A percentile compares a stretch with the other conserved stretches of the same genome.
Evolutionary conservation across 192 early-diverging fungal genomes (phyloP).

Genomic region (Coemansia sp.): DNA sequence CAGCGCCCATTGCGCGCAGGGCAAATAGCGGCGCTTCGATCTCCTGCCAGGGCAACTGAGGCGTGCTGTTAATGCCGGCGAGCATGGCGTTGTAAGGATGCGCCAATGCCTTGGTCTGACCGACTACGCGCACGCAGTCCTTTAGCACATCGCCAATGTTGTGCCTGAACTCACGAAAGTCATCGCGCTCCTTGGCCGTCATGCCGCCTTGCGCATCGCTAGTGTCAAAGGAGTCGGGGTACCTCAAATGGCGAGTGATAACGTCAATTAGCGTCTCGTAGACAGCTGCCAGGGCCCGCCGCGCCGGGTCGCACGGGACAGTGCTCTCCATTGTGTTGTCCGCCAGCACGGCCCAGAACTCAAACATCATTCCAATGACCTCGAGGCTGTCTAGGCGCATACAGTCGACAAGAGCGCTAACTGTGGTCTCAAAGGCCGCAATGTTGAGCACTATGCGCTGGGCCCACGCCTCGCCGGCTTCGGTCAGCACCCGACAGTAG

Average conservation of each 20-base stretch:
- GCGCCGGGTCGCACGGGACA: constrained; percentile 53
- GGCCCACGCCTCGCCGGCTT: constrained; percentile 88
- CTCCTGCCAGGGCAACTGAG: constrained; percentile 76
- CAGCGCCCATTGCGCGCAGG: constrained; percentile 88
- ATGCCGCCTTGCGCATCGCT: constrained; percentile 59
- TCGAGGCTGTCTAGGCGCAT: constrained; percentile 79
- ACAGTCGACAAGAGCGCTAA: constrained; percentile 82
- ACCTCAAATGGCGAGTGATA: constrained; percentile 84
- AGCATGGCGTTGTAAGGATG: constrained; percentile 65
- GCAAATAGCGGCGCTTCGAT: constrained; percentile 95
- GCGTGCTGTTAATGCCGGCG: constrained; percentile 34
- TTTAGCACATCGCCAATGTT: constrained; percentile 96
- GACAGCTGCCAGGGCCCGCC: constrained; percentile 62
- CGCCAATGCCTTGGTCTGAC: constrained; percentile 69
- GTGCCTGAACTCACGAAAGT: constrained; percentile 96
- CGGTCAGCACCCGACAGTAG: constrained; percentile 82
- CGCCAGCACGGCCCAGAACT: constrained; percentile 84
- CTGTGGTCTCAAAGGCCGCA: constrained; percentile 68
- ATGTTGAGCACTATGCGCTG: constrained; percentile 68
- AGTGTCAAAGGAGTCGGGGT: constrained; percentile 59
- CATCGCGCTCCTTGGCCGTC: constrained; percentile 90
- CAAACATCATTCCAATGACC: constrained; percentile 86
- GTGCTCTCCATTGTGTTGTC: constrained; percentile 59
- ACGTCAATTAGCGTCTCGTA: constrained; percentile 77
- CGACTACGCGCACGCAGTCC: constrained; percentile 85